Evolutionary conservation across 2,329 filamentous ascomycete species (phyloP).

Genomic region (Exserohilum turcica): DNA sequence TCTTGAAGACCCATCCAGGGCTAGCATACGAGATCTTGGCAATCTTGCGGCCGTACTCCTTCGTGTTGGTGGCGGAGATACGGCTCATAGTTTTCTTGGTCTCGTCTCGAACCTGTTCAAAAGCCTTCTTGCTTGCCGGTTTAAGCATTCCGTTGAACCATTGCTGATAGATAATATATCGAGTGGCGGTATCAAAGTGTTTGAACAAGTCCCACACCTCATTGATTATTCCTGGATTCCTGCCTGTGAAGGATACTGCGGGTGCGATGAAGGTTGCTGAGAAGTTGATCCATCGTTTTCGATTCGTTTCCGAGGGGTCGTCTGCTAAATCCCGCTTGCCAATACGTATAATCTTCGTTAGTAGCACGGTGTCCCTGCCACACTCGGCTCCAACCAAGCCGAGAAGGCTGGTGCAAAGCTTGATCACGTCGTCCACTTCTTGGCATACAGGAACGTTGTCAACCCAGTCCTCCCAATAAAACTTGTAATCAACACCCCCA

Average conservation of each 20-base stretch:
- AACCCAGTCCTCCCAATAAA: slow-evolving; percentile 97
- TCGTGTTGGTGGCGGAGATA: slow-evolving; percentile 83
- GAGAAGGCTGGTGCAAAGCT: slow-evolving; percentile 80
- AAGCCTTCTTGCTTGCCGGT: slow-evolving; percentile 78
- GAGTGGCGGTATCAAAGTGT: slow-evolving; percentile 73
- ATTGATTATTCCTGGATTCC: slow-evolving; percentile 82
- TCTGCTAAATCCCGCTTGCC: slow-evolving; percentile 74
- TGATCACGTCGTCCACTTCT: slow-evolving; percentile 86
- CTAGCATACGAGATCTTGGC: slow-evolving; percentile 92
- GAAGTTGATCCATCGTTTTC: slow-evolving; percentile 80
- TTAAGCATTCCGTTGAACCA: slow-evolving; percentile 65
- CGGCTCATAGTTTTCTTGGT: slow-evolving; percentile 87
- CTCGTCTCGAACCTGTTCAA: slow-evolving; percentile 75
- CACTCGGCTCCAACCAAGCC: slow-evolving; percentile 89
- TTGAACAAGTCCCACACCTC: slow-evolving; percentile 85
- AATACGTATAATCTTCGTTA: slow-evolving; percentile 85
- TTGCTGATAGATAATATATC: slow-evolving; percentile 90
- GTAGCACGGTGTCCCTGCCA: slow-evolving; percentile 76
- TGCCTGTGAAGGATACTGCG: slow-evolving; percentile 81
- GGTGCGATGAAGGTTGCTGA: slow-evolving; percentile 85
- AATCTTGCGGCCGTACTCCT: slow-evolving; percentile 82
- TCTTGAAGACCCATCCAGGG: slow-evolving; percentile 87
- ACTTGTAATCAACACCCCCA: slow-evolving; percentile 78
- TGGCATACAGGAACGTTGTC: slow-evolving; percentile 94
- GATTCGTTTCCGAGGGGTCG: slow-evolving; percentile 73